These are phyloP conservation scores for Xylaria longipes DNA, from an alignment of 495 filamentous ascomycete genomes.

Conservation along the genomic window DNA sequence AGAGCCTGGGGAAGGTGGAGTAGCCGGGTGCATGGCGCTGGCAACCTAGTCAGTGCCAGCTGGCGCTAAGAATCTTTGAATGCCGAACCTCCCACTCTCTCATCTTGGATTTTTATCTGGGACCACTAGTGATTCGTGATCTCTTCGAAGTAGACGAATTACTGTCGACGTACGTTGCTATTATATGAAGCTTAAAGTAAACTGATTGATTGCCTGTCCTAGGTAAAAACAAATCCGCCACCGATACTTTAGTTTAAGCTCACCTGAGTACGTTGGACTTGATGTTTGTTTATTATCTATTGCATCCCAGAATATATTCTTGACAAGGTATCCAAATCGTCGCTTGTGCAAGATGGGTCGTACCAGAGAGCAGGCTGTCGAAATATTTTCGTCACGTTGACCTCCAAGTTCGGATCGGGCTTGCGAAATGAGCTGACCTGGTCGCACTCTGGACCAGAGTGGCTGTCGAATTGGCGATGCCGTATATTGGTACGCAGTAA, in stretches of 20 bases:
- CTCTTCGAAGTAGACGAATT: not conserved
- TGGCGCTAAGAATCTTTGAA: not conserved
- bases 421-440: not conserved
- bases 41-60: not conserved
- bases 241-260: not conserved
- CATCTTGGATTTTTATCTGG: too few relatives aligned
- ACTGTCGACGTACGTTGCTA: not conserved
- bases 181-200: not conserved
- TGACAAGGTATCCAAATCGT: not conserved
- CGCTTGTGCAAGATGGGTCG: not conserved
- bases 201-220: too few relatives aligned
- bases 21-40: not conserved
- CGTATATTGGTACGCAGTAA: slow-evolving; percentile 12
- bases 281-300: not conserved
- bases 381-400: not conserved
- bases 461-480: not conserved
- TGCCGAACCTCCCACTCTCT: not conserved
- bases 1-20: not conserved
- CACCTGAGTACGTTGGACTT: not conserved
- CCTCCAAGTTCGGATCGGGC: not conserved
- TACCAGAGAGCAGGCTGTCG: not conserved
- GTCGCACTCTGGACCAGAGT: not conserved
- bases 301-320: not conserved
- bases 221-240: not conserved
- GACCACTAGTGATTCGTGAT: too few relatives aligned